phyloP scores from a whole-genome alignment of 2,329 filamentous ascomycete species.

The Coleophoma eucalyptorum region DNA sequence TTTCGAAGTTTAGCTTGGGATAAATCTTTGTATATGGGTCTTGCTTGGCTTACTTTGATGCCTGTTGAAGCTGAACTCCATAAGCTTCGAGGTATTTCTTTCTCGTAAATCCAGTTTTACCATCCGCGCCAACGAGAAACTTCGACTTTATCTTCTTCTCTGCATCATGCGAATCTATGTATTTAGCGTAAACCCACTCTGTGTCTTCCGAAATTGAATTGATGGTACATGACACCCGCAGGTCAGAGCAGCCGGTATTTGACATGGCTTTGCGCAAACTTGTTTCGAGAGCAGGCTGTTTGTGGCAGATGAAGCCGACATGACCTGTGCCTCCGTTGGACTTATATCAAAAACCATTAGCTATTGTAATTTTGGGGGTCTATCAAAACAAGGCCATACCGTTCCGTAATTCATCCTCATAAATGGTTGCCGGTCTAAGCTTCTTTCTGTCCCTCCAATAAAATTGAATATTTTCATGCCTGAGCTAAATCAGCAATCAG shows the following conservation, averaged over 20 bases:
- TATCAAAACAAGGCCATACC: conserved; percentile 3
- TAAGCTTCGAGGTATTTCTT: conserved; percentile 17
- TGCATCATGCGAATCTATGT: background rate
- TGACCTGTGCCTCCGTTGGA: conserved; percentile 19
- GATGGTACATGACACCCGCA: background rate
- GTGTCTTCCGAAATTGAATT: conserved; percentile 2
- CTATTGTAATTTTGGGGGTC: too few species aligned
- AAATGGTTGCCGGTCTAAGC: conserved; percentile 4
- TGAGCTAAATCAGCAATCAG: background rate
- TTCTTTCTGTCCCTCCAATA: conserved; percentile 3
- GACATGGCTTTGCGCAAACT: background rate
- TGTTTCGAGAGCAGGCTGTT: conserved; percentile 20
- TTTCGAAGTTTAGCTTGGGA: background rate
- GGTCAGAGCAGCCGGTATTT: background rate
- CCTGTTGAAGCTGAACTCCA: conserved; percentile 32
- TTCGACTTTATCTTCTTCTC: background rate
- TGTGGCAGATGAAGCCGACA: conserved; percentile 21
- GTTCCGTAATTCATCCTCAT: conserved; percentile 8
- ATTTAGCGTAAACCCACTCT: background rate
- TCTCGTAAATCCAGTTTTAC: conserved; percentile 10
- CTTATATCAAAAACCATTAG: too few species aligned
- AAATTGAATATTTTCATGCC: conserved; percentile 7
- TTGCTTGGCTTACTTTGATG: conserved; percentile 6
- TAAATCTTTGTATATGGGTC: conserved; percentile 1
- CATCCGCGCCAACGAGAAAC: conserved; percentile 12